A percentile compares a stretch with the other conserved stretches of the same genome.
phyloP scores from a whole-genome alignment of 2,329 filamentous ascomycete species.

The Diaporthe nobilis region DNA sequence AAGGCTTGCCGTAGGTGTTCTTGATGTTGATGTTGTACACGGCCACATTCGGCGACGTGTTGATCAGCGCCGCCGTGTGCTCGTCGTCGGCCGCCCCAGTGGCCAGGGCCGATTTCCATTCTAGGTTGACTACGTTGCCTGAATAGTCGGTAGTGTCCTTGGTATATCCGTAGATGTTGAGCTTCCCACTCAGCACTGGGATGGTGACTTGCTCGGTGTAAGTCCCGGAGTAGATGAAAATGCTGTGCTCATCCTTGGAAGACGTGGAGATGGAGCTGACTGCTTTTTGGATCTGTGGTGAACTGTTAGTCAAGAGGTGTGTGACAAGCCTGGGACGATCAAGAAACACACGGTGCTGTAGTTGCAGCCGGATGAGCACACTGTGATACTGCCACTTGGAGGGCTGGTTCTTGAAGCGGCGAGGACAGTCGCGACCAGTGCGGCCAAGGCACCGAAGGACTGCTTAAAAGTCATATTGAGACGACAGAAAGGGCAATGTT shows the following conservation, averaged over 20 bases:
- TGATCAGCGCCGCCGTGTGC: slow-evolving; percentile 60
- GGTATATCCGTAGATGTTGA: slow-evolving; percentile 70
- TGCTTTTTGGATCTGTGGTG: slow-evolving; percentile 38
- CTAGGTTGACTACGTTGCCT: slow-evolving; percentile 57
- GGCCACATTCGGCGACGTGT: slow-evolving; percentile 59
- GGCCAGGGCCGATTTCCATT: slow-evolving; percentile 35
- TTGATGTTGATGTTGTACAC: slow-evolving; percentile 70
- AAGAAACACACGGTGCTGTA: slow-evolving; percentile 34
- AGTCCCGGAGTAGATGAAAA: slow-evolving; percentile 57
- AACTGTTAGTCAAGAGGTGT: not conserved
- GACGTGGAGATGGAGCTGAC: slow-evolving; percentile 40
- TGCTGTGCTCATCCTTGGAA: slow-evolving; percentile 31
- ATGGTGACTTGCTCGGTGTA: slow-evolving; percentile 72
- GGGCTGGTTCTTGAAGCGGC: slow-evolving; percentile 38
- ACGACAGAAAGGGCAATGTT: not conserved
- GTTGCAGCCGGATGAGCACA: slow-evolving; percentile 39
- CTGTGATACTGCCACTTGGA: slow-evolving; percentile 40
- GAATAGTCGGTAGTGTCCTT: slow-evolving; percentile 60
- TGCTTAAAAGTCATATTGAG: slow-evolving; percentile 35
- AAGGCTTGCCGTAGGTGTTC: slow-evolving; percentile 62
- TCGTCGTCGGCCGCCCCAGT: slow-evolving; percentile 44
- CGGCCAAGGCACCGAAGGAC: slow-evolving; percentile 32
- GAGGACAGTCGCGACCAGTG: slow-evolving; percentile 36
- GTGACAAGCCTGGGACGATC: too few species aligned
- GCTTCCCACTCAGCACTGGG: slow-evolving; percentile 57